Evolutionary conservation across 208 protist genomes (phyloP).

Genomic region (Trypanosoma congolense): DNA sequence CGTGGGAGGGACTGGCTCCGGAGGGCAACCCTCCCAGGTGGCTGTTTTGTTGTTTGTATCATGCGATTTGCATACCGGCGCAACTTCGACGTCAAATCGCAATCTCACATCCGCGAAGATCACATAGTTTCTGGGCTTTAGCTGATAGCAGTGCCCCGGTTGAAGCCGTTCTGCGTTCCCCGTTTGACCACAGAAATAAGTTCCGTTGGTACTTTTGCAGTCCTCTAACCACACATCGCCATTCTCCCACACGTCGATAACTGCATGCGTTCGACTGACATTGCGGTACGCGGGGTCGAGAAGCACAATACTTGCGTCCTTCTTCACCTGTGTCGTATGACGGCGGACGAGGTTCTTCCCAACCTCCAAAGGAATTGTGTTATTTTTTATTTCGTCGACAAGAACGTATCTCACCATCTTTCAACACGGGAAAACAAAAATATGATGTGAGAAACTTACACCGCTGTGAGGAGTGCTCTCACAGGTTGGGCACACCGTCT

Average conservation of each 20-base stretch:
- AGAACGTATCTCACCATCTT: constrained; percentile 31
- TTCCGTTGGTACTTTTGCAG: constrained; percentile 86
- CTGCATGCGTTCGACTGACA: constrained; percentile 78
- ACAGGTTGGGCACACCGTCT: background rate
- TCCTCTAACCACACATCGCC: constrained; percentile 82
- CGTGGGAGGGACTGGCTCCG: no score
- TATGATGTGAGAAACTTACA: background rate
- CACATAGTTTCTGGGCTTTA: constrained; percentile 52
- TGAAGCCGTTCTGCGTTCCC: constrained; percentile 62
- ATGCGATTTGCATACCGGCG: constrained; percentile 25
- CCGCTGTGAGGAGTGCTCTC: no score
- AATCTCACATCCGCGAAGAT: constrained; percentile 76
- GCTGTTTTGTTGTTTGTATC: no score
- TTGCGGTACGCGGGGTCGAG: constrained; percentile 53
- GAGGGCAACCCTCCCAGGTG: no score
- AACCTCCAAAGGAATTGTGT: constrained; percentile 26
- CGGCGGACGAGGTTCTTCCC: constrained; percentile 81
- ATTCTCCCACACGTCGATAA: constrained; percentile 70
- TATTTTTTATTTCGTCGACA: constrained; percentile 20
- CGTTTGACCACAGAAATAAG: constrained; percentile 42
- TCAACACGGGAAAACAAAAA: constrained; percentile 5
- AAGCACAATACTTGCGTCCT: constrained; percentile 61
- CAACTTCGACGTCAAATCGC: constrained; percentile 22
- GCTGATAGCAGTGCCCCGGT: constrained; percentile 73
- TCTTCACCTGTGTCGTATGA: constrained; percentile 25